Percentiles rank a stretch among this genome's conserved stretches.
Evolutionary conservation across 2,329 filamentous ascomycete species (phyloP).

Genomic region (Neonectria magnoliae): DNA sequence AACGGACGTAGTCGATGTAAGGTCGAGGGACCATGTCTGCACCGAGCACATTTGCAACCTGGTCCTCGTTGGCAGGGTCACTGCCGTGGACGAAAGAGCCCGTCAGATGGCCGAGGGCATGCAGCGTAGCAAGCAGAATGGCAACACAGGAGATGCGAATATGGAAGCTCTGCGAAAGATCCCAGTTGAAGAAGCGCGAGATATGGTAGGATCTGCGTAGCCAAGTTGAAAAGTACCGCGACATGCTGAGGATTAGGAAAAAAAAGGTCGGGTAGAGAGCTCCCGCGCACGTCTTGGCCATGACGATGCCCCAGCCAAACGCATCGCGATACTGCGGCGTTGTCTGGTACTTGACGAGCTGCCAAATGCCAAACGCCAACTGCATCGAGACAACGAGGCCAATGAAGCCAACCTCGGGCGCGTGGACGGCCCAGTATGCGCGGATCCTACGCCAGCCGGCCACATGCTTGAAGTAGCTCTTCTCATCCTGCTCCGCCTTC

Average conservation of each 20-base stretch:
- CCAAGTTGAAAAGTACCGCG: conserved; percentile 63
- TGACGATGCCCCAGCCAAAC: conserved; percentile 65
- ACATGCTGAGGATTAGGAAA: conserved; percentile 68
- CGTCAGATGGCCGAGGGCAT: conserved; percentile 63
- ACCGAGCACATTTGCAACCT: conserved; percentile 56
- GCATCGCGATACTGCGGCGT: conserved; percentile 56
- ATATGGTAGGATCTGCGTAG: conserved; percentile 61
- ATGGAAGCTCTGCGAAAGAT: conserved; percentile 65
- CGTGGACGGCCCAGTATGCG: conserved; percentile 66
- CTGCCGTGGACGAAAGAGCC: conserved; percentile 64
- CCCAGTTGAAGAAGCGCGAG: conserved; percentile 67
- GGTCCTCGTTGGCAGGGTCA: conserved; percentile 53
- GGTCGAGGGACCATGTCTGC: conserved; percentile 53
- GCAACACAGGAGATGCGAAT: conserved; percentile 63
- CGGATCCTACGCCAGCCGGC: conserved; percentile 56
- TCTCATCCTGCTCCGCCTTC: conserved; percentile 57
- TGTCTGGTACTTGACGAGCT: conserved; percentile 62
- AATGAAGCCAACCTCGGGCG: conserved; percentile 61
- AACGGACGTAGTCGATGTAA: conserved; percentile 58
- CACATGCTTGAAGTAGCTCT: conserved; percentile 57
- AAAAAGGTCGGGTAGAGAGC: conserved; percentile 67
- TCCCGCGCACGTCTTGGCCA: conserved; percentile 65
- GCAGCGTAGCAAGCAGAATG: conserved; percentile 60
- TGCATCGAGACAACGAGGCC: conserved; percentile 58
- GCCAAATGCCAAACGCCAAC: conserved; percentile 64